Conservation (phyloP, 2,329 filamentous ascomycete genomes). For the Nemania abortiva region DNA sequence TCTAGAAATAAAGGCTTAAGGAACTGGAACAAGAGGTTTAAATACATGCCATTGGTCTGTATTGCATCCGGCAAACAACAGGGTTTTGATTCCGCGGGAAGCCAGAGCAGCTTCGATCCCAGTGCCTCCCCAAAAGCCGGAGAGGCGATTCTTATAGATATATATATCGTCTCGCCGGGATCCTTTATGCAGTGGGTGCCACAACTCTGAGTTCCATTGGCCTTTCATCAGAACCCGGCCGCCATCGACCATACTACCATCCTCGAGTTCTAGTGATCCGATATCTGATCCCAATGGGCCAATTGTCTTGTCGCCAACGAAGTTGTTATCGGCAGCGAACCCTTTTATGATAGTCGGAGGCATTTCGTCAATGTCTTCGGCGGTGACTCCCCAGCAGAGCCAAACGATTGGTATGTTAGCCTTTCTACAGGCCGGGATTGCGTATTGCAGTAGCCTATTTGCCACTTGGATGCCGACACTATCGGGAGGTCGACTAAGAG, state of each 20-base stretch:
- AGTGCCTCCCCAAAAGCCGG: background rate
- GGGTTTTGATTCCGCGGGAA: conserved; percentile 1
- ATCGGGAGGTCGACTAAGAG: background rate
- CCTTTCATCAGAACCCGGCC: background rate
- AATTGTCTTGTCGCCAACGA: background rate
- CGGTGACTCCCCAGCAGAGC: background rate
- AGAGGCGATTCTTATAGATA: conserved; percentile 4
- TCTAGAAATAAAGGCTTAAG: too few species aligned
- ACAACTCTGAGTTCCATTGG: conserved; percentile 4
- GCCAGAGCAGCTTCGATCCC: background rate
- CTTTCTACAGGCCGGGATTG: conserved; percentile 3
- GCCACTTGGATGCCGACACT: background rate
- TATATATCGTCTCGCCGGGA: background rate
- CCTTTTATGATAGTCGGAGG: background rate
- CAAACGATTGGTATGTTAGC: background rate
- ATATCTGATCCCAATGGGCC: background rate
- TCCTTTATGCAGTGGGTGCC: background rate
- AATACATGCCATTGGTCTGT: conserved; percentile 13
- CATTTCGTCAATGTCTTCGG: background rate
- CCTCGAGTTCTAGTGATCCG: background rate
- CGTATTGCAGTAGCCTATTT: background rate
- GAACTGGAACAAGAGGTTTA: too few species aligned
- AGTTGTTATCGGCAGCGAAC: background rate
- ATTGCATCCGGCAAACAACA: conserved; percentile 7
- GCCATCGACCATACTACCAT: background rate